Evolutionary conservation across 176 grass and related monocot species (phyloP), one percentile per base, ranked within the genome.

Genomic region (Tillandsia leiboldiana): DNA sequence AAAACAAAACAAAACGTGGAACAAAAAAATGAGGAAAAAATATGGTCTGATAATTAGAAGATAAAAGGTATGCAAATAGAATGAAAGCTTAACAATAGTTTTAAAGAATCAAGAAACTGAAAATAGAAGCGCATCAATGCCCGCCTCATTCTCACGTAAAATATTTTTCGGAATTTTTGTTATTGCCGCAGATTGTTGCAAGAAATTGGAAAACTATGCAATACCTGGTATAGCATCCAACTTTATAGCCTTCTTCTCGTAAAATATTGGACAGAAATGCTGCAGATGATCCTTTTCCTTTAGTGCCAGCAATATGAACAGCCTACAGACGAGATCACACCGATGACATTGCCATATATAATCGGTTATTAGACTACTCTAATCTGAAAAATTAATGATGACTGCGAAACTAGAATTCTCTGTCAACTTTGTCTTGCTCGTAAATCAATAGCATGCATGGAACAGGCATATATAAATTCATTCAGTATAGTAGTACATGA

Each of bases 231-330:
- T 92, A 97, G 77, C 86, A 85, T 10, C 93, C 93, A 53, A 97
- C 89, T 13, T 70, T 76, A 61, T 92, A 97, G 12, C 93, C 93
- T 85, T 90, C 81, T 61, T 85, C 84, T 56, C 86, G 83, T 81
- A 97, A 85, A 73, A 97, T 92, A 75, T 51, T 97, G 51, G 84
- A 90, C 13, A 92, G 67, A 69, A 92, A 92, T 22, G 94, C 73
- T 51, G 86, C 84, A 5, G 84, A 80, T 3, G 94, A 97, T 48
- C 94, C 94, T 90, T 97, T 97, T 64, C 94, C 89, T 75, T 97
- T 97, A 51, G 94, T 97, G 49, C 94, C 94, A 3, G 94, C 86
- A 59, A 97, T 83, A 81, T 92, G 93, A 54, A 97, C 84, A 70
- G 65, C 77, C 92, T 96, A 75, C 15, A 86, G 29, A 77, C 15